Percentiles rank a stretch among this genome's conserved stretches.
Evolutionary conservation across 371 early-diverging fungal genomes (phyloP).

Genomic region (Batkoa obscura): DNA sequence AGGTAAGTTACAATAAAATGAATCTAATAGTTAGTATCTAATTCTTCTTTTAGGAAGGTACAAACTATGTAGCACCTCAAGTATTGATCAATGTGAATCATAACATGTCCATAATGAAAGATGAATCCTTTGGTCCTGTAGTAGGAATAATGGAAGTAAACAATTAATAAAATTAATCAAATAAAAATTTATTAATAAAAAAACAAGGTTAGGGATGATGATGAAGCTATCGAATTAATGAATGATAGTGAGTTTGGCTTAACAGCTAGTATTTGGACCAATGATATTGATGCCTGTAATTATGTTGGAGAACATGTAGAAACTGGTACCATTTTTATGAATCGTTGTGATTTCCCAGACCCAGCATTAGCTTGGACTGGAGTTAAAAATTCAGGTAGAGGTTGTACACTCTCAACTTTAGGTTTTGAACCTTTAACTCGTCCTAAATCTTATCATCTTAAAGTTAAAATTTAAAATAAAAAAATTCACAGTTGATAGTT

Average conservation of each 20-base stretch:
- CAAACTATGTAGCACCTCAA: constrained; percentile 56
- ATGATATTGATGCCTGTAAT: constrained; percentile 30
- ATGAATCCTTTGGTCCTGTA: constrained; percentile 78
- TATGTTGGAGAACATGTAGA: constrained; percentile 47
- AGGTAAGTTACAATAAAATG: constrained; percentile 15
- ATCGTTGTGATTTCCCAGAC: constrained; percentile 65
- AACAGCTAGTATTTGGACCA: constrained; percentile 73
- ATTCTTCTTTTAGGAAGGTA: constrained; percentile 18
- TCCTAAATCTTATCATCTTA: constrained; percentile 52
- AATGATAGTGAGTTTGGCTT: constrained; percentile 72
- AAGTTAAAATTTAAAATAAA: constrained; percentile 2
- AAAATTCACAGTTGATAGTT: no score
- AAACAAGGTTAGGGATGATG: constrained; percentile 33
- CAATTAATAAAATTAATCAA: background rate
- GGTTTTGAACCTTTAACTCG: constrained; percentile 9
- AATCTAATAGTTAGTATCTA: background rate
- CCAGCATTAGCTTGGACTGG: constrained; percentile 70
- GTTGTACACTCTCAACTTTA: constrained; percentile 34
- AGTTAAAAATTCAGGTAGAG: constrained; percentile 59
- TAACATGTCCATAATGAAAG: constrained; percentile 54
- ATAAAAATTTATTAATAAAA: background rate
- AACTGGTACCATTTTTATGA: constrained; percentile 74
- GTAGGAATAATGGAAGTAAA: constrained; percentile 48
- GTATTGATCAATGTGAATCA: constrained; percentile 52
- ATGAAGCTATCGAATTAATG: constrained; percentile 56